Conservation (phyloP, 1,284 basidiomycete genomes). For the Cryptococcus sp. region DNA sequence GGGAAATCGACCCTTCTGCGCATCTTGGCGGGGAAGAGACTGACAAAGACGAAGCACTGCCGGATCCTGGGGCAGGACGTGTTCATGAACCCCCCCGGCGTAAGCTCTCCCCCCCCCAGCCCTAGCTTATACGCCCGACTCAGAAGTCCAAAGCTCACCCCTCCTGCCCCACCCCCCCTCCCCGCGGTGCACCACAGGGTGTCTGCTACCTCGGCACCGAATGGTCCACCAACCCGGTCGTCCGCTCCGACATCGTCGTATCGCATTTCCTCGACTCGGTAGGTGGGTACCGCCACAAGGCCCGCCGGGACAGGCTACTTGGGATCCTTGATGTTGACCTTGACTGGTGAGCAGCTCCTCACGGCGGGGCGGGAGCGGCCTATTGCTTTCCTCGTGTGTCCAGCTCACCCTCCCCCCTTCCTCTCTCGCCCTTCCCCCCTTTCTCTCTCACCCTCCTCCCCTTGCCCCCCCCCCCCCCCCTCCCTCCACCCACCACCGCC, state of each 20-base stretch:
- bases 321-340: slow-evolving; percentile 92
- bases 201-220: slow-evolving; percentile 90
- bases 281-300: slow-evolving; percentile 91
- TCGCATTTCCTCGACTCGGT: slow-evolving; percentile 90
- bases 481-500: too few species aligned
- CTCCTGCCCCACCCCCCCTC: neutral
- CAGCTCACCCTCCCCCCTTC: too few species aligned
- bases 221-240: slow-evolving; percentile 96
- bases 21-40: slow-evolving; percentile 87
- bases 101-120: slow-evolving; percentile 22
- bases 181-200: slow-evolving; percentile 53
- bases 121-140: neutral
- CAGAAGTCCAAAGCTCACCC: neutral
- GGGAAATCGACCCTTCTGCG: slow-evolving; percentile 95
- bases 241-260: slow-evolving; percentile 84
- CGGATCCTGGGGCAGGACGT: slow-evolving; percentile 77
- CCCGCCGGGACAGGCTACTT: slow-evolving; percentile 76
- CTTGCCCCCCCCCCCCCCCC: too few species aligned
- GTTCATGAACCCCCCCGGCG: slow-evolving; percentile 59
- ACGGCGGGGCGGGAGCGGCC: too few species aligned
- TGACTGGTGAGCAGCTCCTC: slow-evolving; percentile 67
- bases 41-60: slow-evolving; percentile 67
- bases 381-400: too few species aligned
- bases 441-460: neutral
- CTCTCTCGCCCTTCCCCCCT: too few species aligned